phyloP scores from a whole-genome alignment of 73 alveolate species.

The Tetrahymena borealis region DNA sequence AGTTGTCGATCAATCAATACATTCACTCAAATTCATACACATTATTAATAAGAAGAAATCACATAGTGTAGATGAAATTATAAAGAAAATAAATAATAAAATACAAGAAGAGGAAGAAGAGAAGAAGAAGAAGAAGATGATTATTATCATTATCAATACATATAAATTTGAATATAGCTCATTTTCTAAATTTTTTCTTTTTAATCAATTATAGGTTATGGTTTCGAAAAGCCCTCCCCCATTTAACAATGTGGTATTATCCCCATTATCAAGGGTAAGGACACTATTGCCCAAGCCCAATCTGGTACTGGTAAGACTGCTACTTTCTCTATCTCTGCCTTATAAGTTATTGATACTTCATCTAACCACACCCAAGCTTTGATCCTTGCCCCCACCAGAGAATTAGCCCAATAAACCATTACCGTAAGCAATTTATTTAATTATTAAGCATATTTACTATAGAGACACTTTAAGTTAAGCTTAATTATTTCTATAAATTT shows the following conservation, averaged over 20 bases:
- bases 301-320: conserved; percentile 95
- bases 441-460: not conserved
- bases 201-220: conserved; percentile 53
- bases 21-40: too few relatives aligned
- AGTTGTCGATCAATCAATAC: too few relatives aligned
- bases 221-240: conserved; percentile 95
- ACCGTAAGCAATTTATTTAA: not conserved
- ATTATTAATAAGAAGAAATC: too few relatives aligned
- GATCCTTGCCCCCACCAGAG: conserved; percentile 98
- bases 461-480: not conserved
- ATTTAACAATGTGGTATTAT: conserved; percentile 91
- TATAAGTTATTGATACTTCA: conserved; percentile 76
- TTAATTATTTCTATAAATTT: too few relatives aligned
- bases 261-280: conserved; percentile 90
- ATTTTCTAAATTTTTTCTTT: not conserved
- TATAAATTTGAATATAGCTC: not conserved
- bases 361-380: conserved; percentile 86
- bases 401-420: conserved; percentile 82
- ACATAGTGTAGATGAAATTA: too few relatives aligned
- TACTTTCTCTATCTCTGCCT: conserved; percentile 82
- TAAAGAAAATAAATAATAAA: too few relatives aligned
- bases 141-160: not conserved
- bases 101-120: too few relatives aligned
- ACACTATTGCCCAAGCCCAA: conserved; percentile 91
- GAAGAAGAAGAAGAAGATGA: not conserved